phyloP scores from a whole-genome alignment of 179 eudicot species.

The Heliamphora pulchella region DNA sequence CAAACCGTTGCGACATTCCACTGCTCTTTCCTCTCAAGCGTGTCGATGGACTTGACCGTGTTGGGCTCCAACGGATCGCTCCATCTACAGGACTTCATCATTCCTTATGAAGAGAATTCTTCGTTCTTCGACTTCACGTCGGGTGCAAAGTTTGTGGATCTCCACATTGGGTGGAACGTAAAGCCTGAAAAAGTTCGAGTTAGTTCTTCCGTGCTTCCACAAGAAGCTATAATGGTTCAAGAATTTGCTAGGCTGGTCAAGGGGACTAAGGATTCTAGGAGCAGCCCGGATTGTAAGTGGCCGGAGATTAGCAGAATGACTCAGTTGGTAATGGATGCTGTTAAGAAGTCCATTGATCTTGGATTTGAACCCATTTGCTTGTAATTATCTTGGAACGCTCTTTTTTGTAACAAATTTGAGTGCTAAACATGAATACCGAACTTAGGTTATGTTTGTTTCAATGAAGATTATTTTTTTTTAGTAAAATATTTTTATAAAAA shows the following conservation, averaged over 20 bases:
- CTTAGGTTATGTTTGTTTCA: background rate
- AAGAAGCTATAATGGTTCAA: constrained; percentile 45
- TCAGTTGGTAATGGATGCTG: constrained; percentile 43
- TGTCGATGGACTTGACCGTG: constrained; percentile 35
- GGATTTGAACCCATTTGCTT: constrained; percentile 33
- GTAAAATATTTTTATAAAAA: too few relatives aligned
- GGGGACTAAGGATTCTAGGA: constrained; percentile 20
- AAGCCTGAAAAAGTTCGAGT: constrained; percentile 28
- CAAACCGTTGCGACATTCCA: constrained; percentile 33
- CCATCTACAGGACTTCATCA: constrained; percentile 32
- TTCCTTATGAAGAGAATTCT: constrained; percentile 39
- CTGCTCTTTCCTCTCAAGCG: constrained; percentile 42
- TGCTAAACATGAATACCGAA: background rate
- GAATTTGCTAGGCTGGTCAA: constrained; percentile 36
- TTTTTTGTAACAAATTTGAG: background rate
- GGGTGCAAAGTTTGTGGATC: constrained; percentile 31
- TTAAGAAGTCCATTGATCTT: constrained; percentile 35
- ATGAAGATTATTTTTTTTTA: too few relatives aligned
- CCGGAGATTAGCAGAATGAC: constrained; percentile 38
- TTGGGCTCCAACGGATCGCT: constrained; percentile 37
- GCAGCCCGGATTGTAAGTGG: constrained; percentile 33
- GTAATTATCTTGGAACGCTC: background rate
- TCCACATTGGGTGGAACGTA: constrained; percentile 35
- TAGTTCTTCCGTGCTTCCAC: constrained; percentile 32
- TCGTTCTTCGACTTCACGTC: constrained; percentile 29